phyloP scores from a whole-genome alignment of 1,139 yeast species.

The Hanseniaspora uvarum region DNA sequence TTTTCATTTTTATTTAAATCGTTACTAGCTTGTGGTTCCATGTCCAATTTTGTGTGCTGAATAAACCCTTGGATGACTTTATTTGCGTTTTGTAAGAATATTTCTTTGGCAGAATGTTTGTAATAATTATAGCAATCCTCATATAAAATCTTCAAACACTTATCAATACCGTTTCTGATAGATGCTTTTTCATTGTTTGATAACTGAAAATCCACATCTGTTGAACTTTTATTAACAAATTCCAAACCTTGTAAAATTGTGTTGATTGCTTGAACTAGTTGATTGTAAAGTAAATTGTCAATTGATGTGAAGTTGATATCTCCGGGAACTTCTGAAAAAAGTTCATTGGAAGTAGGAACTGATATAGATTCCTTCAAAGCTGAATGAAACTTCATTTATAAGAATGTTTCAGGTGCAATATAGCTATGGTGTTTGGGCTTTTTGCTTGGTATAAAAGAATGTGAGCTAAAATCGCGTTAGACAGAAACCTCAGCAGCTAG shows the following conservation, averaged over 20 bases:
- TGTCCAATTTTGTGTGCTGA: background rate
- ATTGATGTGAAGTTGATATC: background rate
- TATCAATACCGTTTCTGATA: slow-evolving; percentile 3
- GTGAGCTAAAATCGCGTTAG: too few relatives aligned
- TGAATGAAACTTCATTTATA: slow-evolving; percentile 2
- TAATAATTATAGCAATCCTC: background rate
- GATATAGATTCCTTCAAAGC: background rate
- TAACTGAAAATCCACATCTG: background rate
- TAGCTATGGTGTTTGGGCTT: too few relatives aligned
- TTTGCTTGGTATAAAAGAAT: too few relatives aligned
- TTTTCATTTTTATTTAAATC: background rate
- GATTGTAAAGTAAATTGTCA: background rate
- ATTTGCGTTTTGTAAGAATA: slow-evolving; percentile 1
- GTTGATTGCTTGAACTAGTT: background rate
- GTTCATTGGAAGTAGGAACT: background rate
- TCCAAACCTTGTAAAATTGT: background rate
- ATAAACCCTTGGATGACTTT: slow-evolving; percentile 10
- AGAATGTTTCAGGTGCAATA: too few relatives aligned
- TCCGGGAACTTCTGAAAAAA: background rate
- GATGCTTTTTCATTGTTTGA: background rate
- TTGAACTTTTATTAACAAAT: background rate
- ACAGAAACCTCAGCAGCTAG: too few relatives aligned
- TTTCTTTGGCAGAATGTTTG: background rate
- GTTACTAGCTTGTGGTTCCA: background rate
- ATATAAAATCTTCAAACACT: background rate